Conservation (phyloP, 352 stramenopile genomes). For the Aphanomyces euteiches region DNA sequence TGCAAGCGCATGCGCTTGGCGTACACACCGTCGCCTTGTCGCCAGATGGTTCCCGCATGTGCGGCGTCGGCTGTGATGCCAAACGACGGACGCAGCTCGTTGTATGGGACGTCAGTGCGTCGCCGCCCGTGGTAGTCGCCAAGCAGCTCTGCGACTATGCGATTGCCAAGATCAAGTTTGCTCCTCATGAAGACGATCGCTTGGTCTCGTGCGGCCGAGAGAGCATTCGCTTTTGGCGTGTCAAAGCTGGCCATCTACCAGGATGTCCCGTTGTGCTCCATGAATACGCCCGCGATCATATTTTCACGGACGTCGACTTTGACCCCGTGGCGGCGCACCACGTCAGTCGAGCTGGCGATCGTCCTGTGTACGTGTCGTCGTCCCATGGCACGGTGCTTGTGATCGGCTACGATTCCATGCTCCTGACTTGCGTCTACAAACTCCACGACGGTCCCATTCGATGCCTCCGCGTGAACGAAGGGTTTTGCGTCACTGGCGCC, state of each 20-base stretch:
- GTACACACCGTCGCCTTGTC: conserved; percentile 56
- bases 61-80: conserved; percentile 57
- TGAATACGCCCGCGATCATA: conserved; percentile 80
- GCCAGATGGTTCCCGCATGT: conserved; percentile 39
- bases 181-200: conserved; percentile 71
- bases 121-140: conserved; percentile 47
- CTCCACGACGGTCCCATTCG: conserved; percentile 84
- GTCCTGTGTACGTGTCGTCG: conserved; percentile 75
- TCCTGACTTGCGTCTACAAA: conserved; percentile 86
- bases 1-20: conserved; percentile 48
- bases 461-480: conserved; percentile 80
- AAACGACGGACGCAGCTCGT: conserved; percentile 65
- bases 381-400: conserved; percentile 71
- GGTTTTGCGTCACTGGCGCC: conserved; percentile 85
- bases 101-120: conserved; percentile 55
- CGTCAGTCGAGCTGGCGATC: conserved; percentile 39
- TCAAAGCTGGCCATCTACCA: conserved; percentile 57
- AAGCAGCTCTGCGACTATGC: conserved; percentile 85
- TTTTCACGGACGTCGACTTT: conserved; percentile 85
- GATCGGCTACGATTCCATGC: conserved; percentile 76
- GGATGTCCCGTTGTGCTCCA: conserved; percentile 84
- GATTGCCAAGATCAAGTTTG: conserved; percentile 70
- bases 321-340: conserved; percentile 60
- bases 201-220: conserved; percentile 88
- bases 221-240: conserved; percentile 90